Base-by-base conservation (phyloP, 192 early-diverging fungal species). In the Coemansia sp. region DNA sequence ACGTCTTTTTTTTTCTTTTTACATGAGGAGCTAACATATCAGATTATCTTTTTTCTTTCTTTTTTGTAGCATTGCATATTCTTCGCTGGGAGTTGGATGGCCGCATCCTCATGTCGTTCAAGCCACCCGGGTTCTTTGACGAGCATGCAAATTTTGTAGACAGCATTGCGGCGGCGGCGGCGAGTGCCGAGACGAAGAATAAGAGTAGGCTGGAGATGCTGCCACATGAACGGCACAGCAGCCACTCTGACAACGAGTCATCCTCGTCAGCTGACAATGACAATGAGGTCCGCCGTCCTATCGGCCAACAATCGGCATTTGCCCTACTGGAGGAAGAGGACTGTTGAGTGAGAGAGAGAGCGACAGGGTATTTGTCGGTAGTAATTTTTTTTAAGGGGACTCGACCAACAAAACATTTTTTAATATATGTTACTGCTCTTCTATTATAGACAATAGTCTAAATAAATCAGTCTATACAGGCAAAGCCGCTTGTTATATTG, bases 21-120 rank as follows among this genome's bases (percentile, higher is more conserved):
- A 24, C 49, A n/a, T 53, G 31, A 31, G 47, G 29, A 57, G 29
- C 14, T 14, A 7, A 43, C 40, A 49, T 68, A 25, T 24, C 32
- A 7, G 19, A 19, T 20, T 22, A 27, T 25, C 32, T 22, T 63
- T 59, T 54, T 43, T 32, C 51, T 15, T 15, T 35, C n/a, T 40
- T 20, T 66, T 59, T 51, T 74, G 63, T 72, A 74, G 95, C 94
- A 4, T 91, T 96, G 76, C 66, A 87, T 38, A 82, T 98, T n/a
- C 81, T 98, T 24, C 78, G 91, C n/a, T 82, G 95, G 82, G 86
- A 87, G 6, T 85, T 86, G 46, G 96, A 98, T 39, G 96, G 96
- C 6, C 86, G 92, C 7, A 89, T 98, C 20, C 81, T 94, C 41
- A 59, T 96, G 25, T 91, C 89, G 14, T 95, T 94, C 71, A 95